phyloP scores from a whole-genome alignment of 2,329 filamentous ascomycete genomes.

The Didymosphaeria variabile region DNA sequence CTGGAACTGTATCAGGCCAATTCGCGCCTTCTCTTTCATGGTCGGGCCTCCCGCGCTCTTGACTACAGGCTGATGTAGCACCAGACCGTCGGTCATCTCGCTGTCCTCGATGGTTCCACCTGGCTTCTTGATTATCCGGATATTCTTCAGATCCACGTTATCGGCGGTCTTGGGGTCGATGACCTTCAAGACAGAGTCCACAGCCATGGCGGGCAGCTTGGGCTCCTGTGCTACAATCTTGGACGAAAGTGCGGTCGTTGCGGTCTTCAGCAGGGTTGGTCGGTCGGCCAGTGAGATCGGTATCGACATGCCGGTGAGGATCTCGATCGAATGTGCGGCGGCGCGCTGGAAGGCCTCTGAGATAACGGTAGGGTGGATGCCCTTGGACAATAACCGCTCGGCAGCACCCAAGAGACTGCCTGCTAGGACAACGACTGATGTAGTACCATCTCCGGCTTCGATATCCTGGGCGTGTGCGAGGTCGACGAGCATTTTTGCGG shows the following conservation, averaged over 20 bases:
- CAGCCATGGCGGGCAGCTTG: constrained; percentile 96
- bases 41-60: constrained; percentile 92
- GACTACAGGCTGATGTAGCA: constrained; percentile 89
- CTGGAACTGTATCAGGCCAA: constrained; percentile 98
- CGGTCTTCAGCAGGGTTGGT: constrained; percentile 90
- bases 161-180: constrained; percentile 96
- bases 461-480: constrained; percentile 97
- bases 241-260: constrained; percentile 94
- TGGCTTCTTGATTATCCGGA: constrained; percentile 96
- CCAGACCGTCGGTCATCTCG: constrained; percentile 93
- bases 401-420: constrained; percentile 94
- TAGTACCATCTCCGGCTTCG: constrained; percentile 97
- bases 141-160: constrained; percentile 96
- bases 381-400: constrained; percentile 86
- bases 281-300: constrained; percentile 90
- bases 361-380: constrained; percentile 96
- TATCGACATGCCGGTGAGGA: constrained; percentile 94
- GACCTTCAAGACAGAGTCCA: constrained; percentile 93
- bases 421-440: constrained; percentile 96
- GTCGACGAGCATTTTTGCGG: constrained; percentile 98
- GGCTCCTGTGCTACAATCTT: constrained; percentile 99
- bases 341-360: constrained; percentile 97
- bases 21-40: constrained; percentile 96
- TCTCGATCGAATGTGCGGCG: constrained; percentile 84
- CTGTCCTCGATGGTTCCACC: constrained; percentile 98